Percentiles rank a stretch among this genome's conserved stretches.
These are phyloP conservation scores for Auriscalpium microsporum DNA, from an alignment of 768 basidiomycete genomes.

Conservation along the genomic window DNA sequence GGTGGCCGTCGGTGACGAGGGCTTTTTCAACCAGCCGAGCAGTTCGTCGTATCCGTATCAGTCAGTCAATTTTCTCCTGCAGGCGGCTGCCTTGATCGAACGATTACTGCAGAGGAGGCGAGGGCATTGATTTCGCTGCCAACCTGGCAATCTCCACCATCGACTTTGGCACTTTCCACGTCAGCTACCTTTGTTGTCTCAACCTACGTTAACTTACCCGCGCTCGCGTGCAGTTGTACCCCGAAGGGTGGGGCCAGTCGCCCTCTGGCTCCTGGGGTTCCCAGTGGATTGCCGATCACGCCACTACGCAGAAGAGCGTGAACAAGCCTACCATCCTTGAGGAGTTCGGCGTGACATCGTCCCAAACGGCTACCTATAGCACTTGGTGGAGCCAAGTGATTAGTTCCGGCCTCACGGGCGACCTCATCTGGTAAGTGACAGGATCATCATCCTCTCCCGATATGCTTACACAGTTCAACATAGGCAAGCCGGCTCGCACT, in stretches of 20 bases:
- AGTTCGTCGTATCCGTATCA: conserved; percentile 47
- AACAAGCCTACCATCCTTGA: conserved; percentile 61
- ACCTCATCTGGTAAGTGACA: conserved; percentile 44
- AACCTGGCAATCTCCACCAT: conserved; percentile 49
- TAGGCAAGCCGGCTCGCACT: conserved; percentile 36
- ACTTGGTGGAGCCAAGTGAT: conserved; percentile 47
- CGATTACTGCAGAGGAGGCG: conserved; percentile 31
- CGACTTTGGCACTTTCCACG: conserved; percentile 62
- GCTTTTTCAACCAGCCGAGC: conserved; percentile 48
- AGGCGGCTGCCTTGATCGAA: no score
- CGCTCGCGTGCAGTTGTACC: conserved; percentile 19
- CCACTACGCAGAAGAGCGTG: conserved; percentile 35
- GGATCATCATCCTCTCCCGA: not conserved
- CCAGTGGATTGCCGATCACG: conserved; percentile 59
- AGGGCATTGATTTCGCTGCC: conserved; percentile 53
- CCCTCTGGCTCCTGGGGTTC: conserved; percentile 42
- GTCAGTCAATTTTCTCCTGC: conserved; percentile 25
- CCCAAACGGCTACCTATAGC: conserved; percentile 40
- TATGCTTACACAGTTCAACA: not conserved
- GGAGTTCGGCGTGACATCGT: conserved; percentile 52
- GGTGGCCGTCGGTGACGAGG: conserved; percentile 57
- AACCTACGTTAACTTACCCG: not conserved
- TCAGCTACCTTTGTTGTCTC: not conserved
- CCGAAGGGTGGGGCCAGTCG: conserved; percentile 40
- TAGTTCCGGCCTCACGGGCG: conserved; percentile 48